Conservation (phyloP, 2,329 filamentous ascomycete genomes). For the Ophiostoma sp. region DNA sequence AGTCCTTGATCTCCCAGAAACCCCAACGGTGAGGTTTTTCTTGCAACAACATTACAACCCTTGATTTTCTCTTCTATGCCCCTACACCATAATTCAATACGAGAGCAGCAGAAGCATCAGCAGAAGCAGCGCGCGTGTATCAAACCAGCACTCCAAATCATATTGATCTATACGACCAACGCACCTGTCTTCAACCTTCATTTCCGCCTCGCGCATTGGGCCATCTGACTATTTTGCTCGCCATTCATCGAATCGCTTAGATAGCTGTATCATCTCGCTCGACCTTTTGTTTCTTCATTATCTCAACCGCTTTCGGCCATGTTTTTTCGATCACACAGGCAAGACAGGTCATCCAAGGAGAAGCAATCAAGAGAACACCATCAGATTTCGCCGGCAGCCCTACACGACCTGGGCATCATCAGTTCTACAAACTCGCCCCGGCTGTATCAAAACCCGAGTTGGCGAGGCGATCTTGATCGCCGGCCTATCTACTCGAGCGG, state of each 20-base stretch:
- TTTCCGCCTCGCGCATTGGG: neutral
- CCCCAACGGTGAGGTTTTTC: slow-evolving; percentile 18
- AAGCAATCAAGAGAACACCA: slow-evolving; percentile 37
- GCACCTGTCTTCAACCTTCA: neutral
- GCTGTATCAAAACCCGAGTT: slow-evolving; percentile 19
- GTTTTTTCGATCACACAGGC: slow-evolving; percentile 43
- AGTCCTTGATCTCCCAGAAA: slow-evolving; percentile 23
- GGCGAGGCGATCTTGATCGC: slow-evolving; percentile 30
- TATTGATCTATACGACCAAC: neutral
- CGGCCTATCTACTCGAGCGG: slow-evolving; percentile 30
- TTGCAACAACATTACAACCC: slow-evolving; percentile 18
- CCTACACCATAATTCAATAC: slow-evolving; percentile 13
- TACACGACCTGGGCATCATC: slow-evolving; percentile 38
- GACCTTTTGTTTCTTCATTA: neutral
- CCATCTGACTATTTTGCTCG: neutral
- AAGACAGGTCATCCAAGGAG: slow-evolving; percentile 38
- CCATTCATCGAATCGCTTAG: neutral
- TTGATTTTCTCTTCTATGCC: slow-evolving; percentile 12
- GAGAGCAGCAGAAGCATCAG: slow-evolving; percentile 13
- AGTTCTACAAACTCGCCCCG: slow-evolving; percentile 24
- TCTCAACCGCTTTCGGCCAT: slow-evolving; percentile 35
- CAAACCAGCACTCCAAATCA: neutral
- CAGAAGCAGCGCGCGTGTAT: slow-evolving; percentile 19
- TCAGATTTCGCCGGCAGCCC: slow-evolving; percentile 28
- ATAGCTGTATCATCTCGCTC: neutral